Evolutionary conservation across 441 rosid species (phyloP).

Genomic region (Bocquillonia castaneifolia): DNA sequence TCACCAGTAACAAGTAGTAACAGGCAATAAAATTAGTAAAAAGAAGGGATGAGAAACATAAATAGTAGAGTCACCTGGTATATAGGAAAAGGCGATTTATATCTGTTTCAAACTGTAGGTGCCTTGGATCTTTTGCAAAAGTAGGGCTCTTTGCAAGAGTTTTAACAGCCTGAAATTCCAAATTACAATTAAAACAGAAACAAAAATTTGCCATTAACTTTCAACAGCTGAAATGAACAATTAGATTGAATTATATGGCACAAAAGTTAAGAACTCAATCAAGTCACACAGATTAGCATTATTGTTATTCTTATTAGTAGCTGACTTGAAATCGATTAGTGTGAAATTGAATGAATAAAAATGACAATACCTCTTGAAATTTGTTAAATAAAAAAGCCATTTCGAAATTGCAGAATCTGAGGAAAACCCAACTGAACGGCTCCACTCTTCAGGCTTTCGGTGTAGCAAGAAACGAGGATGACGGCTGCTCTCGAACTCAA

Average conservation of each 20-base stretch:
- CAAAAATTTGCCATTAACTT: background rate
- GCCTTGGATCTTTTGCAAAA: constrained; percentile 62
- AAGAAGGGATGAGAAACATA: too few species aligned
- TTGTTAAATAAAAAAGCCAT: constrained; percentile 62
- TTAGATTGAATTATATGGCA: background rate
- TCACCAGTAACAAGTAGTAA: too few species aligned
- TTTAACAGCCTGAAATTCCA: constrained; percentile 54
- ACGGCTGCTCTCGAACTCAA: too few species aligned
- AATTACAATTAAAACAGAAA: background rate
- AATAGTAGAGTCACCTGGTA: constrained; percentile 50
- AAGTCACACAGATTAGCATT: background rate
- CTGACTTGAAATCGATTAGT: background rate
- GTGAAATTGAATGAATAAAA: background rate
- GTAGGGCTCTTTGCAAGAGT: constrained; percentile 59
- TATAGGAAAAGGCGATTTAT: constrained; percentile 67
- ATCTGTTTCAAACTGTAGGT: constrained; percentile 73
- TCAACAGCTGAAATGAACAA: background rate
- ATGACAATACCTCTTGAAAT: constrained; percentile 58
- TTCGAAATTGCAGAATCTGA: background rate
- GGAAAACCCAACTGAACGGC: too few species aligned
- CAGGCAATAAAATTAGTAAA: too few species aligned
- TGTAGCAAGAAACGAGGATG: too few species aligned
- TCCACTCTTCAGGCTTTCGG: too few species aligned
- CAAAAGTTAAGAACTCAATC: background rate
- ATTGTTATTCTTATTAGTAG: too few species aligned